Base-by-base conservation (phyloP, 2,329 filamentous ascomycete genomes). In the Bipolaris gigantea region DNA sequence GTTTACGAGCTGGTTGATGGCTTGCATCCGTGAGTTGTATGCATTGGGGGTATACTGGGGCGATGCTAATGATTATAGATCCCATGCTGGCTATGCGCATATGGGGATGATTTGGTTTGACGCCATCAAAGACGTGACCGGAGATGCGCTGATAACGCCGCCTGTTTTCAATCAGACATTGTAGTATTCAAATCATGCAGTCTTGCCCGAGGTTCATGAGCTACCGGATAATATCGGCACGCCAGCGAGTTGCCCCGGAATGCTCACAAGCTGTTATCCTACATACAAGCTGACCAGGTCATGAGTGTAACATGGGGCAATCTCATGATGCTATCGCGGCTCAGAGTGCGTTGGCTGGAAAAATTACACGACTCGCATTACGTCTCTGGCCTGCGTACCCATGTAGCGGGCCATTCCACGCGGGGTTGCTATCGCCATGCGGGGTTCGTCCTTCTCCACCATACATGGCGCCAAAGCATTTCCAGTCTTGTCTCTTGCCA, bases 91-190 rank as follows among this genome's bases (percentile, higher is more conserved):
- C 0, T 73, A 73, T 53, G 40, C 46, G 18, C 63, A 66, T 35
- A 72, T 73, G 69, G 70, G 61, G 1, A 21, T 62, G 40, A 53
- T 67, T 25, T 73, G 70, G 70, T 59, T 45, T 16, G 44, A 55
- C 40, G 55, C 44, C 32, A 32, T 66, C 10, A 48, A 55, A 39
- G 36, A 16, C 6, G 54, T 44, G 10, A 57, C 48, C 15, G 21
- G 47, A 4, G 15, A 44, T 34, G 53, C 32, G 1, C 40, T 60
- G 9, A 53, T 66, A 33, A 59, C 55, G 23, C 25, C 56, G 46
- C 59, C 61, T n/a, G 44, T 60, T 7, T 6, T 33, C 9, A 1
- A 16, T 34, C 30, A 47, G 25, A 19, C 15, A 5, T 5, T 19
- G 18, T 5, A 35, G n/a, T 40, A 7, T 10, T 19, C 13, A 6